Evolutionary conservation across 108 stramenopile genomes (phyloP).

Genomic region (Pinguiococcus pyrenoidosus): DNA sequence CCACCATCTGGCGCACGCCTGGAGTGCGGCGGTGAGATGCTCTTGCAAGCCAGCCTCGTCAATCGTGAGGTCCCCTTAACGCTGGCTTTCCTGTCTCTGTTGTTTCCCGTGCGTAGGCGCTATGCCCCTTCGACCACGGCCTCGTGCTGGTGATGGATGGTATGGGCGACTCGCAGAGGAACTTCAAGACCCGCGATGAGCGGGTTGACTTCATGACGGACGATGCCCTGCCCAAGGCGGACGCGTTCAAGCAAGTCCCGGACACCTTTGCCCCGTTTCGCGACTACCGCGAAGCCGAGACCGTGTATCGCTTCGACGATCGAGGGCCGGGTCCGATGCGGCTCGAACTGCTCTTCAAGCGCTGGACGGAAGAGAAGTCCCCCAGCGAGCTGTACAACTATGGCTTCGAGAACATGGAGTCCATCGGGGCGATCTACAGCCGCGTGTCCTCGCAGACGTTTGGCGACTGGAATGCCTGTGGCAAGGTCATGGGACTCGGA

Average conservation of each 20-base stretch:
- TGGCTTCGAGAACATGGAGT: constrained; percentile 87
- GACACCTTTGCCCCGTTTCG: constrained; percentile 46
- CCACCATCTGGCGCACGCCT: constrained; percentile 91
- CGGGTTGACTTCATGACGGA: constrained; percentile 47
- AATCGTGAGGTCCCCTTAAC: too few relatives aligned
- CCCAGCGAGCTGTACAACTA: constrained; percentile 71
- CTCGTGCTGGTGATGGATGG: constrained; percentile 87
- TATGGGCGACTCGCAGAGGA: constrained; percentile 74
- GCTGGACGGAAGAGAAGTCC: constrained; percentile 62
- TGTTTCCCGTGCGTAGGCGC: too few relatives aligned
- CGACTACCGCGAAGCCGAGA: constrained; percentile 83
- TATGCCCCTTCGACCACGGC: too few relatives aligned
- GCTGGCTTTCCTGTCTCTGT: too few relatives aligned
- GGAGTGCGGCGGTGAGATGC: constrained; percentile 65
- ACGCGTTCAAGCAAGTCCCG: constrained; percentile 55
- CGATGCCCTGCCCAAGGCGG: constrained; percentile 49
- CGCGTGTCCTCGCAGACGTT: constrained; percentile 78
- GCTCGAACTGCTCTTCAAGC: constrained; percentile 55
- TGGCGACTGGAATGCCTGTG: constrained; percentile 90
- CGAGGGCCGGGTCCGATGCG: neutral
- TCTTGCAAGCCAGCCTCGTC: too few relatives aligned
- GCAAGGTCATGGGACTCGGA: constrained; percentile 86
- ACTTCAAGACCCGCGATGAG: constrained; percentile 49
- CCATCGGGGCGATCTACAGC: constrained; percentile 81
- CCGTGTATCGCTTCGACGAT: constrained; percentile 49